A percentile compares a stretch with the other conserved stretches of the same genome.
Conservation (phyloP, 2,329 filamentous ascomycete species). For the Ceratocystis huliohia region DNA sequence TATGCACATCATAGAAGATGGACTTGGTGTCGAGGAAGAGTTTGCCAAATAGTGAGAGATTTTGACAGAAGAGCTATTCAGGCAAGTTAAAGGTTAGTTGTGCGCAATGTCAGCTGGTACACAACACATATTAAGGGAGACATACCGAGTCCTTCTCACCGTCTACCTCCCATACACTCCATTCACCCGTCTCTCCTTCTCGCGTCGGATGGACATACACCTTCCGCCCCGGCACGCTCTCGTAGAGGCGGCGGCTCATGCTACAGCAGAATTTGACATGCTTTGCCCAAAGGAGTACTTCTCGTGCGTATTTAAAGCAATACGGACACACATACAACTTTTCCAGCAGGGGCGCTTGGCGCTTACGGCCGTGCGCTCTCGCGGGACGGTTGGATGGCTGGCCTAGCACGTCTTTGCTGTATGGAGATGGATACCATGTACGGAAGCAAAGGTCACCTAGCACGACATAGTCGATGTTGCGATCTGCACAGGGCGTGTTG, state of each 20-base stretch:
- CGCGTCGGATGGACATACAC: constrained; percentile 54
- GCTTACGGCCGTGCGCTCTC: constrained; percentile 25
- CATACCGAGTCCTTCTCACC: constrained; percentile 64
- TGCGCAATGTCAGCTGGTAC: constrained; percentile 9
- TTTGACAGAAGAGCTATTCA: constrained; percentile 71
- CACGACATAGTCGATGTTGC: constrained; percentile 77
- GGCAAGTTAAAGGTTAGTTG: not conserved
- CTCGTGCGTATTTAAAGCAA: constrained; percentile 84
- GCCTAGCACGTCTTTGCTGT: constrained; percentile 57
- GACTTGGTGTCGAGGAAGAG: constrained; percentile 97
- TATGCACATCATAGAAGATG: constrained; percentile 90
- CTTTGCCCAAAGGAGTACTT: constrained; percentile 44
- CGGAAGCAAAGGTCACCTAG: constrained; percentile 73
- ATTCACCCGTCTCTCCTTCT: constrained; percentile 53
- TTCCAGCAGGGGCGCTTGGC: constrained; percentile 40
- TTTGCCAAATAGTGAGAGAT: constrained; percentile 90
- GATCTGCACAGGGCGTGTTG: constrained; percentile 33
- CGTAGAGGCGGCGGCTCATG: constrained; percentile 23
- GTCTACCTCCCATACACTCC: constrained; percentile 85
- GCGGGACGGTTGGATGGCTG: constrained; percentile 25
- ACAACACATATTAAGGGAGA: not conserved
- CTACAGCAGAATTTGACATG: constrained; percentile 43
- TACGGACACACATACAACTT: constrained; percentile 75
- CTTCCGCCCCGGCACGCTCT: constrained; percentile 50
- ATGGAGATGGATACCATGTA: constrained; percentile 89